Evolutionary conservation across 2,329 filamentous ascomycete genomes (phyloP), one percentile per base, ranked within the genome.

Genomic region (Magnaporthiopsis rhizophila): DNA sequence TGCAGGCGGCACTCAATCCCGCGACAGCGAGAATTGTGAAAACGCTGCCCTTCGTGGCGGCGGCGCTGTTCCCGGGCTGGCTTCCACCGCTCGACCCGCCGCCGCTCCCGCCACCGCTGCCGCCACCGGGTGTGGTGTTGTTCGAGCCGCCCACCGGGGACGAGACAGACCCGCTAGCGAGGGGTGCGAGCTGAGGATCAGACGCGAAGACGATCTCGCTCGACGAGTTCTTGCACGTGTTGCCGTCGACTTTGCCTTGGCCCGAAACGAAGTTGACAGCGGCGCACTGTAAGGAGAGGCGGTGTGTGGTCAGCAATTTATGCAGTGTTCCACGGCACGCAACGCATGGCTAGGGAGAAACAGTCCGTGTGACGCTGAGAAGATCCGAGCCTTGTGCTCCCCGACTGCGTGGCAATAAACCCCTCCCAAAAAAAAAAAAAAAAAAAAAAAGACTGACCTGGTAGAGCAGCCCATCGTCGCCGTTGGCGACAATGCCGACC

Each of bases 391-490:
- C 26, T 24, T 4, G 61, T 58, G 45, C 26, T 32, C 32, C n/a
- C 34, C 18, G 13, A 45, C 26, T 30, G 32, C 59, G 32, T 62
- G 56, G 15, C 32, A n/a, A 50, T 4, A 50, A 8, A 30, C 28
- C 9, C 30, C 30, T n/a, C n/a, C n/a, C n/a, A n/a, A n/a, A n/a
- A n/a, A n/a, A n/a, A n/a, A n/a, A 30, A 30, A 30, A 30, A 30
- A 30, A 7, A 5, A 7, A 30, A 30, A 30, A 30, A 30, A 30
- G 56, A 64, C 76, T 63, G 72, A 86, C 84, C 77, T 85, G 81
- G 70, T 80, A 87, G 7, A 87, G 73, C 21, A 83, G 66, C 3
- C 86, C 86, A 66, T 88, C 86, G 0, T 79, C 74, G 0, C 80
- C 84, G 26, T 81, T 76, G 28, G 77, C 79, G 0, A 83, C 80